Evolutionary conservation across 73 alveolate genomes (phyloP).

Genomic region (Uronychia setigera): DNA sequence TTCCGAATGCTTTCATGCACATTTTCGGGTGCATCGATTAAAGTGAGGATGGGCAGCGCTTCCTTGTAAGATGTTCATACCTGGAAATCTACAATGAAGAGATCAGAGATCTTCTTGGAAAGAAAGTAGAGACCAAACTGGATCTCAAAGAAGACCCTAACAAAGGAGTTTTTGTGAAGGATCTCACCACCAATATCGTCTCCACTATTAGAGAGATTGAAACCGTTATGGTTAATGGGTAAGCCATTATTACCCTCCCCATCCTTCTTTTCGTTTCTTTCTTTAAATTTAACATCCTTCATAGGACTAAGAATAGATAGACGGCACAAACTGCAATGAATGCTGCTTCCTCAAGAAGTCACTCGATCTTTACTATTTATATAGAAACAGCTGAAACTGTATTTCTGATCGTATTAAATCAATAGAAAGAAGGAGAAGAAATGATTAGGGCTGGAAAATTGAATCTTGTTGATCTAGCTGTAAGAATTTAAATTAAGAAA

Average conservation of each 20-base stretch:
- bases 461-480: constrained; percentile 88
- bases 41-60: constrained; percentile 79
- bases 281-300: not conserved
- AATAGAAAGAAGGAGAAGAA: constrained; percentile 35
- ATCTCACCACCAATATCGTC: constrained; percentile 58
- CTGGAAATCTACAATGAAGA: constrained; percentile 98
- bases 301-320: constrained; percentile 71
- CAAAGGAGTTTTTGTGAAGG: constrained; percentile 67
- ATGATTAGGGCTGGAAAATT: constrained; percentile 70
- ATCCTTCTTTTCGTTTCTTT: not conserved
- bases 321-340: constrained; percentile 78
- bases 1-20: constrained; percentile 92
- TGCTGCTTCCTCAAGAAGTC: constrained; percentile 79
- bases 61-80: constrained; percentile 92
- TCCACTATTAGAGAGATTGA: constrained; percentile 65
- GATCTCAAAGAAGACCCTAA: constrained; percentile 82
- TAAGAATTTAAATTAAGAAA: constrained; percentile 35
- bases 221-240: constrained; percentile 70
- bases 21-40: constrained; percentile 87
- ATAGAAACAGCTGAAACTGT: constrained; percentile 60
- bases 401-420: constrained; percentile 3
- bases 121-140: constrained; percentile 70
- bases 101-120: constrained; percentile 90
- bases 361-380: constrained; percentile 78
- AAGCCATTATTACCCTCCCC: no score